phyloP scores from a whole-genome alignment of 148 eudicot genomes.

The Diospyros kaki region DNA sequence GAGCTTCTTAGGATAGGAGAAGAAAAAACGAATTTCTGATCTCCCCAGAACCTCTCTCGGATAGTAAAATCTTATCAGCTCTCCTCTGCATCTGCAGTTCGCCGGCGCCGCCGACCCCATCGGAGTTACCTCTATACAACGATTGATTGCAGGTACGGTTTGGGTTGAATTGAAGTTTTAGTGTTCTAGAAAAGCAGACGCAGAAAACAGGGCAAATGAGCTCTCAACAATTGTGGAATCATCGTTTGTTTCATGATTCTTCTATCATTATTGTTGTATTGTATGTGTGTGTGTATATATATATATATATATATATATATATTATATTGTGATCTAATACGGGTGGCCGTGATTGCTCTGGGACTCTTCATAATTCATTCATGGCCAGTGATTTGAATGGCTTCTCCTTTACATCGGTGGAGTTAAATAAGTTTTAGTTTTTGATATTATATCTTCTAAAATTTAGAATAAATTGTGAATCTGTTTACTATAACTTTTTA shows the following conservation, averaged over 20 bases:
- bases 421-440: no score
- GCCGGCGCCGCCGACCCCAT: constrained; percentile 17
- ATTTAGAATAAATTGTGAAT: no score
- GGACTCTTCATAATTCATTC: not conserved
- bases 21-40: constrained; percentile 16
- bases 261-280: no score
- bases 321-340: not conserved
- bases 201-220: not conserved
- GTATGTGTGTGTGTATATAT: not conserved
- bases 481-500: no score
- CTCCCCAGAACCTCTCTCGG: constrained; percentile 12
- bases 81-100: constrained; percentile 6
- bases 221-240: not conserved
- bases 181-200: not conserved
- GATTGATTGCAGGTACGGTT: not conserved
- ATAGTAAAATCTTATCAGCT: not conserved
- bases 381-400: no score
- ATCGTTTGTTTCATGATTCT: not conserved
- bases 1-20: constrained; percentile 7
- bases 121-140: constrained; percentile 3
- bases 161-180: not conserved
- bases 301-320: not conserved
- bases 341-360: not conserved
- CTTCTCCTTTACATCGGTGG: no score
- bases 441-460: no score